Base-by-base conservation (phyloP, 1,284 basidiomycete species). In the Chondrostereum purpureum region DNA sequence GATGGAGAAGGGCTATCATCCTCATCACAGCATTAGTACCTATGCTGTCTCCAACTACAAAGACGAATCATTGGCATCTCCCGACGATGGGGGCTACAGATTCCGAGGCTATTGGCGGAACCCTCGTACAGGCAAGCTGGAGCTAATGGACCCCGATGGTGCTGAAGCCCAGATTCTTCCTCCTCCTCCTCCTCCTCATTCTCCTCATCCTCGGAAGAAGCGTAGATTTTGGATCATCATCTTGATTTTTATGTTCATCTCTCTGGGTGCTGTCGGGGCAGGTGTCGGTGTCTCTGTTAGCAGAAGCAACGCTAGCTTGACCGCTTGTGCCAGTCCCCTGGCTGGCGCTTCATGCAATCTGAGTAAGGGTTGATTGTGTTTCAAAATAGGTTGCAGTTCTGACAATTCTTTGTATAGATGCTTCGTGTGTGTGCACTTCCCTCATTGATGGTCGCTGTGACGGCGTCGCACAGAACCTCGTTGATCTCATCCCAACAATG, bases 351-450 rank as follows among this genome's bases (percentile, higher is more conserved):
- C 64, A 12, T 84, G 81, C 55, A 70, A 71, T 56, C 62, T 84
- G 13, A 67, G 80, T 80, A 53, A 56, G 73, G 64, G n/a, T 16
- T 42, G 5, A 23, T 22, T 44, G 35, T 19, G 18, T 22, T 5
- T 39, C 13, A 13, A n/a, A 43, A 17, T 45, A 21, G 14, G 13
- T 31, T 27, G 13, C n/a, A 20, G 33, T 36, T 22, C 14, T 40
- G n/a, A 17, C 49, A 39, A 17, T 10, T 6, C 4, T 34, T 48
- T 42, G 39, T 45, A 23, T 39, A 83, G 80, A 81, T 62, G 69
- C 79, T 3, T 76, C 77, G 0, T 84, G 80, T 55, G 66, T 75
- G 24, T 84, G 81, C 52, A 75, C 77, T 5, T 69, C 73, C 1
- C 59, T 60, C 8, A 46, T 52, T n/a, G 44, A 62, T 2, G 64